phyloP scores from a whole-genome alignment of 345 rosid genomes.

The Hevea brasiliensis region DNA sequence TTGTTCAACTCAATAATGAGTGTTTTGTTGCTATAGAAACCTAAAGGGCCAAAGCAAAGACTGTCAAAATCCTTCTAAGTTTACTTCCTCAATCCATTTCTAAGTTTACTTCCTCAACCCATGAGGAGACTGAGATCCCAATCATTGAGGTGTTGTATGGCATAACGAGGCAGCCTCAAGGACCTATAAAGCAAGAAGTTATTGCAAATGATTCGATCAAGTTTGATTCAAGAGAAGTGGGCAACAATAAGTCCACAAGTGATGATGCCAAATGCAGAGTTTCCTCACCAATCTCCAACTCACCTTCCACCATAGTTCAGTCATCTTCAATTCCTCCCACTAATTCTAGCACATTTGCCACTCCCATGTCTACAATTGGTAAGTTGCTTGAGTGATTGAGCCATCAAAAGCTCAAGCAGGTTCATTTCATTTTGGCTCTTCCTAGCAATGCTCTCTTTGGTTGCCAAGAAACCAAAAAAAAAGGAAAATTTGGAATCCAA shows the following conservation, averaged over 20 bases:
- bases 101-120: conserved; percentile 61
- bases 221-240: conserved; percentile 39
- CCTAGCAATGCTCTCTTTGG: neutral
- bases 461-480: neutral
- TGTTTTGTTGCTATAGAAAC: conserved; percentile 47
- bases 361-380: conserved; percentile 64
- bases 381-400: conserved; percentile 20
- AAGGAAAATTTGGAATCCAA: conserved; percentile 5
- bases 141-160: conserved; percentile 88
- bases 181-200: conserved; percentile 58
- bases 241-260: conserved; percentile 34
- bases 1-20: conserved; percentile 14
- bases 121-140: conserved; percentile 99
- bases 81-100: too few relatives aligned
- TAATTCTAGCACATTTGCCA: conserved; percentile 58
- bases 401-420: neutral
- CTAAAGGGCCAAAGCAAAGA: conserved; percentile 71
- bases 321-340: conserved; percentile 50
- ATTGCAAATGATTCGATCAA: conserved; percentile 42
- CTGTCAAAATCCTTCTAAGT: conserved; percentile 84
- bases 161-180: conserved; percentile 83
- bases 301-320: conserved; percentile 48
- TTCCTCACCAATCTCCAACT: conserved; percentile 82
- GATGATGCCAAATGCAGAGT: conserved; percentile 76
- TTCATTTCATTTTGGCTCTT: neutral